Percentiles rank a stretch among this genome's conserved stretches.
phyloP scores from a whole-genome alignment of 2,329 filamentous ascomycete species.

The Aspergillus sp. region DNA sequence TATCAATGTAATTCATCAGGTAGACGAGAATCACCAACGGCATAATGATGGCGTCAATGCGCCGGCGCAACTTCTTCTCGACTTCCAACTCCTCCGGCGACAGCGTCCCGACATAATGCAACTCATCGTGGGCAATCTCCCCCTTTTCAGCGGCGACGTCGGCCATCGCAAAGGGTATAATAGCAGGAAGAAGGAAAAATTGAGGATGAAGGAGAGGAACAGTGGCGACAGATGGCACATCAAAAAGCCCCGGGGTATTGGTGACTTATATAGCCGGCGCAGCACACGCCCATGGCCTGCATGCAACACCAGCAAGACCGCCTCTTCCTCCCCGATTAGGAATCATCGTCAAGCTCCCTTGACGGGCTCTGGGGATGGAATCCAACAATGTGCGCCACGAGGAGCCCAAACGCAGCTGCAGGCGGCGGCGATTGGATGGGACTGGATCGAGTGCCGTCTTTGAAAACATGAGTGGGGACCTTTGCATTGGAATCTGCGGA shows the following conservation, averaged over 20 bases:
- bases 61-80: constrained; percentile 39
- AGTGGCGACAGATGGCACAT: neutral
- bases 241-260: neutral
- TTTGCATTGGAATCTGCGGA: constrained; percentile 7
- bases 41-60: constrained; percentile 42
- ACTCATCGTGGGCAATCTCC: constrained; percentile 19
- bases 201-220: neutral
- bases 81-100: constrained; percentile 34
- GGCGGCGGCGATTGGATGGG: neutral
- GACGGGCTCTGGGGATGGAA: neutral
- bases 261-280: neutral
- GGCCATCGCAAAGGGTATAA: neutral
- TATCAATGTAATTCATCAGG: constrained; percentile 48
- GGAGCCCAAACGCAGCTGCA: neutral
- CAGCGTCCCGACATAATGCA: constrained; percentile 36
- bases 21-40: constrained; percentile 44
- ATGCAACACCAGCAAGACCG: neutral
- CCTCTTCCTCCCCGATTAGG: neutral
- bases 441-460: neutral
- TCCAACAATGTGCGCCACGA: neutral
- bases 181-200: neutral
- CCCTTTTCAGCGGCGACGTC: constrained; percentile 15
- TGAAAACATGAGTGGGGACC: neutral
- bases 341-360: neutral
- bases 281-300: neutral